A percentile compares a stretch with the other conserved stretches of the same genome.
phyloP scores from a whole-genome alignment of 1,139 yeast species.

The Yamadazyma diddensiae region DNA sequence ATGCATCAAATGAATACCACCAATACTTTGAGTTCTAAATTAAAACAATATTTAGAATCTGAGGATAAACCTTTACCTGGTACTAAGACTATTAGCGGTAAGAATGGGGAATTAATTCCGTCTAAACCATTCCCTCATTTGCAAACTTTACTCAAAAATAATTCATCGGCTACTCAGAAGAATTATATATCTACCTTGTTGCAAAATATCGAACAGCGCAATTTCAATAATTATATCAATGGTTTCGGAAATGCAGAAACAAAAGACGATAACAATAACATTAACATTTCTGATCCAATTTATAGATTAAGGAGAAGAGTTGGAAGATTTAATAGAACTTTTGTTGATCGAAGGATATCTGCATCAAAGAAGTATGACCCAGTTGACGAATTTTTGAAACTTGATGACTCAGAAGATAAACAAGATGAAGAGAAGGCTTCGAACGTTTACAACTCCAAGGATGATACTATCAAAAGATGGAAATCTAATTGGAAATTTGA shows the following conservation, averaged over 20 bases:
- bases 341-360: conserved; percentile 64
- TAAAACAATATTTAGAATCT: conserved; percentile 40
- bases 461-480: conserved; percentile 52
- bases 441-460: conserved; percentile 56
- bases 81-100: conserved; percentile 43
- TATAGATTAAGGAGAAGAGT: conserved; percentile 70
- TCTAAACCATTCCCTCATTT: conserved; percentile 43
- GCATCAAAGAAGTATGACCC: conserved; percentile 24
- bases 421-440: conserved; percentile 5
- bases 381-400: conserved; percentile 35
- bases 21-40: conserved; percentile 45
- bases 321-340: conserved; percentile 69
- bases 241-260: conserved; percentile 31
- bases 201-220: conserved; percentile 45
- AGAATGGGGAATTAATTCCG: conserved; percentile 44
- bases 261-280: background rate
- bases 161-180: conserved; percentile 20
- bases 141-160: conserved; percentile 34
- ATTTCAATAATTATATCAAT: conserved; percentile 45
- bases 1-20: conserved; percentile 68
- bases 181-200: conserved; percentile 37
- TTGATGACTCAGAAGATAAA: conserved; percentile 18
- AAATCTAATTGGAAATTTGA: conserved; percentile 79
- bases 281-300: conserved; percentile 50
- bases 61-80: conserved; percentile 44